These are phyloP conservation scores for Tubosaeta brunneosetosa DNA, from an alignment of 768 basidiomycete species.

Conservation along the genomic window DNA sequence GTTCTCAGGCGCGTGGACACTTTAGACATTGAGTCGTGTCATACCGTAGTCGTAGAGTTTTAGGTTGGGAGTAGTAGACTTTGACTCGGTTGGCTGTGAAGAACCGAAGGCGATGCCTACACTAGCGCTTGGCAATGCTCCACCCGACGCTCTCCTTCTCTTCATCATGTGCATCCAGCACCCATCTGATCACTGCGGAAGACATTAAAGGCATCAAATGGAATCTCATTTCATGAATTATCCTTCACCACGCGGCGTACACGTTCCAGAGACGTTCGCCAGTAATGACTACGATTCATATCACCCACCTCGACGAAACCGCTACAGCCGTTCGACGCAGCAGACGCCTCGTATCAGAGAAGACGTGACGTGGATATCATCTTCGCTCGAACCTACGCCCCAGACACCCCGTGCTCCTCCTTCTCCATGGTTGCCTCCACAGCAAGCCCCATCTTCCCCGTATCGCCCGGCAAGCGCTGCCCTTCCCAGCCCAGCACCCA, in stretches of 20 bases:
- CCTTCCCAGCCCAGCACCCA: conserved; percentile 20
- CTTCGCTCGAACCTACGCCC: conserved; percentile 12
- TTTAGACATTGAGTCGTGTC: too few species aligned
- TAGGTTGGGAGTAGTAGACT: too few species aligned
- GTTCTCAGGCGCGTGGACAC: too few species aligned
- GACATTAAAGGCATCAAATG: conserved; percentile 6
- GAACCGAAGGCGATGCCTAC: too few species aligned
- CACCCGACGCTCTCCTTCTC: too few species aligned
- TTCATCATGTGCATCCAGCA: too few species aligned
- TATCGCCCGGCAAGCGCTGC: conserved; percentile 8
- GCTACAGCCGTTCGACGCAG: conserved; percentile 16
- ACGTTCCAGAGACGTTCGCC: conserved; percentile 16
- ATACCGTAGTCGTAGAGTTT: too few species aligned
- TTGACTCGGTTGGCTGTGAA: too few species aligned
- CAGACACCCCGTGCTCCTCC: conserved; percentile 7
- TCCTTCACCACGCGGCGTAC: conserved; percentile 22
- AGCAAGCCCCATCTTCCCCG: conserved; percentile 9
- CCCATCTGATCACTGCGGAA: too few species aligned
- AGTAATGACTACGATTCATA: conserved; percentile 8
- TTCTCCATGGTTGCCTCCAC: conserved; percentile 3
- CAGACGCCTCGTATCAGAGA: conserved; percentile 23
- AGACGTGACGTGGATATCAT: conserved; percentile 19
- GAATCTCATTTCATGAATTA: conserved; percentile 22
- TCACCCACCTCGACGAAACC: conserved; percentile 12
- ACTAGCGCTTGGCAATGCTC: too few species aligned